Evolutionary conservation across 2,329 filamentous ascomycete species (phyloP), one percentile per base, ranked within the genome.

Genomic region (Ramularia endophylla): DNA sequence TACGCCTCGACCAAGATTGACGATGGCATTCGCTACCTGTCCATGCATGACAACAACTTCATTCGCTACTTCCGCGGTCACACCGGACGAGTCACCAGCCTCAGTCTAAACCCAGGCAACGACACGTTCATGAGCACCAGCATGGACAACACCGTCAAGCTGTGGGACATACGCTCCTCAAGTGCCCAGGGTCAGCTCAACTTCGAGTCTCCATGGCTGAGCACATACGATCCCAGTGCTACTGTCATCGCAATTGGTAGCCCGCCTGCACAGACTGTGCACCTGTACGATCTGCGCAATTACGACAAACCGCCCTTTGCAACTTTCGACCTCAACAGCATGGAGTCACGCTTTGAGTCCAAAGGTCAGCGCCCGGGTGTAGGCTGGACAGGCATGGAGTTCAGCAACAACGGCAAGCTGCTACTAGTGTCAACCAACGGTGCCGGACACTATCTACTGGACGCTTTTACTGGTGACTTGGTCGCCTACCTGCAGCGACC

Each of bases 1-100:
- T 95, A 97, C 59, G 89, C 92, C 38, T 94, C 87, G 61, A 98
- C 92, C 9, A 95, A 95, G 62, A 81, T 94, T 55, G 94, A 98
- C 59, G 84, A 90, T 70, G 88, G 80, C 57, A 94, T 85, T 52
- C 83, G 81, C 61, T 95, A 85, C 67, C 83, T 88, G 48, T 94
- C 79, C 42, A 95, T 83, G 9, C 92, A 98, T 65, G 92, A 97
- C 65, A 95, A 97, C 68, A 85, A 83, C 44, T 98, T 94, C 64
- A 85, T 97, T 48, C 85, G 92, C 48, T 98, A 98, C 67, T 98
- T 97, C 62, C 83, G 86, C 47, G 92, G 90, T 36, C 92, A 98
- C 64, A 84, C 85, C 30, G 83, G 78, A 44, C 74, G 81, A 41
- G 92, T 98, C 27, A 97, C 90, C 13, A 84, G 77, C 46, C 75